A percentile compares a stretch with the other conserved stretches of the same genome.
Conservation (phyloP, 495 filamentous ascomycete species). For the Neurospora sp. region DNA sequence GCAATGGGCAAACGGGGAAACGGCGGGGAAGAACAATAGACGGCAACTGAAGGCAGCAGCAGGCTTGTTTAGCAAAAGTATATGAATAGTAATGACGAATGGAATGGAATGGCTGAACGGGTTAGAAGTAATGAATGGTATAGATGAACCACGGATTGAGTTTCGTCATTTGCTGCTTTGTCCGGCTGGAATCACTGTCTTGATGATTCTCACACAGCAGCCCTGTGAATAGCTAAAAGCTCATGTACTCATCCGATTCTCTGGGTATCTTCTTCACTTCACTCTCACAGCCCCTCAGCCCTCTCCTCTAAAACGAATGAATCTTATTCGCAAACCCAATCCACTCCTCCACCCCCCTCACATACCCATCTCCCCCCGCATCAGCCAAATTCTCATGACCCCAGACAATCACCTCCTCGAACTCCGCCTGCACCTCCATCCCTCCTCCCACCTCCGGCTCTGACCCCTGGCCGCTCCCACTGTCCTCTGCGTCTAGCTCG, state of each 20-base stretch:
- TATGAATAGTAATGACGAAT: not conserved
- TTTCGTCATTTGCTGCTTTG: not conserved
- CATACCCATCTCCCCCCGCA: slow-evolving; percentile 42
- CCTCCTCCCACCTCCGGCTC: slow-evolving; percentile 40
- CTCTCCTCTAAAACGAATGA: slow-evolving; percentile 6
- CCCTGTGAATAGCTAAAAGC: no score
- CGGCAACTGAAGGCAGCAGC: not conserved
- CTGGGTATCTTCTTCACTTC: not conserved
- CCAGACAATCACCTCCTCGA: slow-evolving; percentile 76
- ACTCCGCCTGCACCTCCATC: slow-evolving; percentile 56
- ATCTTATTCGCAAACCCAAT: slow-evolving; percentile 58
- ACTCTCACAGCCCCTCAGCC: no score
- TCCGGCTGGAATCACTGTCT: not conserved
- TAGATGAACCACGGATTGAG: not conserved
- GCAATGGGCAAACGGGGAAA: not conserved
- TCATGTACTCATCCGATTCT: not conserved
- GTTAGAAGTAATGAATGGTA: not conserved
- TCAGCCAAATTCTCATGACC: slow-evolving; percentile 54
- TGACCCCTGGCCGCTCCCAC: slow-evolving; percentile 36
- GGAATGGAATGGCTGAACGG: not conserved
- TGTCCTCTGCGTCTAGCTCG: slow-evolving; percentile 21
- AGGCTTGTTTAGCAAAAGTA: not conserved
- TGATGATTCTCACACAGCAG: not conserved
- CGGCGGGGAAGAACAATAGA: not conserved
- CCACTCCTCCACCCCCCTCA: slow-evolving; percentile 72